Percentiles rank a stretch among this genome's conserved stretches.
Conservation (phyloP, 2,329 filamentous ascomycete species). For the Fusarium siculi region DNA sequence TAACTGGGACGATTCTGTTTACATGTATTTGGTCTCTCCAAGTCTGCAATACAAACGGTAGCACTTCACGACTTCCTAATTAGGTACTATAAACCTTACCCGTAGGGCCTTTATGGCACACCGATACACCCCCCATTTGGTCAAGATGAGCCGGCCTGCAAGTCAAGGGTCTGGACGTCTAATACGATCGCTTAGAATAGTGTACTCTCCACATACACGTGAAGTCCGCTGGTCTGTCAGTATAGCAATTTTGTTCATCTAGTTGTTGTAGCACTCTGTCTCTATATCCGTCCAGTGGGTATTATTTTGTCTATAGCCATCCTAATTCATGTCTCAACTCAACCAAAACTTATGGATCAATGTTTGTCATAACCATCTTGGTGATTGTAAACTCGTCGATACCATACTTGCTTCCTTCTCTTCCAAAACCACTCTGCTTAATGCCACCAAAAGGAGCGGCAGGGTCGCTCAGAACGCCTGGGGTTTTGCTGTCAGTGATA, state of each 20-base stretch:
- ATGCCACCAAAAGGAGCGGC: constrained; percentile 76
- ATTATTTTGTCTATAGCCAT: constrained; percentile 28
- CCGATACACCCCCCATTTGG: not conserved
- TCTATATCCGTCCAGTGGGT: constrained; percentile 23
- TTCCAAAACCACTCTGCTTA: constrained; percentile 80
- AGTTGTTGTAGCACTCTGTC: not conserved
- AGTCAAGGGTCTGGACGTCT: not conserved
- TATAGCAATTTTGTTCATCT: not conserved
- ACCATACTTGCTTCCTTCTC: constrained; percentile 78
- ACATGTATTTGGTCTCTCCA: no score
- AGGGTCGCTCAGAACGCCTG: constrained; percentile 60
- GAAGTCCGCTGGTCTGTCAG: not conserved
- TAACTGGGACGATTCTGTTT: not conserved
- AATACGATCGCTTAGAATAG: not conserved
- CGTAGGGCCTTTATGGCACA: not conserved
- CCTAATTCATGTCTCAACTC: constrained; percentile 7
- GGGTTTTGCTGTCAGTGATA: constrained; percentile 24
- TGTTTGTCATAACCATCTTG: constrained; percentile 63
- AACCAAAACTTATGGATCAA: constrained; percentile 31
- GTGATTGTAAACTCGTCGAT: constrained; percentile 77
- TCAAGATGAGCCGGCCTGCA: not conserved
- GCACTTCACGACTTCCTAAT: not conserved
- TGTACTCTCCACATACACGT: not conserved
- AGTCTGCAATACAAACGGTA: not conserved
- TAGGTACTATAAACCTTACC: not conserved